A percentile compares a stretch with the other conserved stretches of the same genome.
Conservation (phyloP, 352 stramenopile species). For the Globisporangium lucens region DNA sequence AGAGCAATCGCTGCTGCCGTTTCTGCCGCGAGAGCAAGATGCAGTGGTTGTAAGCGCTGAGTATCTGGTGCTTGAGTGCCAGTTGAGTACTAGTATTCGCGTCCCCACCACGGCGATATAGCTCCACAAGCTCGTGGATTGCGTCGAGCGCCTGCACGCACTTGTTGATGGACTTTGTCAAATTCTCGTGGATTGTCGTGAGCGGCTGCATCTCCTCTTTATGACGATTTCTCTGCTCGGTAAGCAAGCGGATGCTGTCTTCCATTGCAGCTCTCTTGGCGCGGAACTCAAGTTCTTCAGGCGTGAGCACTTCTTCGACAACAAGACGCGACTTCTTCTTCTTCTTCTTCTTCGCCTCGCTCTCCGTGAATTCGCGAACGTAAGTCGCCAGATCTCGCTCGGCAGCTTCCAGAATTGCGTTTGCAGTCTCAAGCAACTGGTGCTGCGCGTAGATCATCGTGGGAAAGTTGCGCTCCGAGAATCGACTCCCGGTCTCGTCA, state of each 20-base stretch:
- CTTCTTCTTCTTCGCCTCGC: conserved; percentile 78
- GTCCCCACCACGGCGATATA: conserved; percentile 27
- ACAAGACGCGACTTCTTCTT: conserved; percentile 83
- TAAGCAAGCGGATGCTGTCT: conserved; percentile 28
- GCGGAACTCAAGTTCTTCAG: conserved; percentile 62
- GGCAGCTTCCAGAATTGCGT: conserved; percentile 23
- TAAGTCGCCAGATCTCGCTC: conserved; percentile 32
- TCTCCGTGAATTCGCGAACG: conserved; percentile 48
- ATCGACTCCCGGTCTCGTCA: conserved; percentile 32
- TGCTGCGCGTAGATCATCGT: conserved; percentile 62
- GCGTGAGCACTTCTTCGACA: conserved; percentile 58
- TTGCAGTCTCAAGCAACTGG: conserved; percentile 47
- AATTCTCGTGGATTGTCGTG: conserved; percentile 18
- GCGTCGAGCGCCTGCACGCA: conserved; percentile 50
- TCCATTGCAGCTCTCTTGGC: conserved; percentile 38
- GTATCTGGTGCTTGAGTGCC: conserved; percentile 25
- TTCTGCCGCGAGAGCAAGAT: conserved; percentile 64
- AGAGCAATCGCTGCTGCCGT: conserved; percentile 48
- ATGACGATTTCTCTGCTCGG: conserved; percentile 21
- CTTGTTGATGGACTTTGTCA: conserved; percentile 59
- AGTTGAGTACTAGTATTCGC: not conserved
- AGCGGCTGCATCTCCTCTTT: conserved; percentile 27
- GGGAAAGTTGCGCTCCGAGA: conserved; percentile 57
- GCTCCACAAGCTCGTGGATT: conserved; percentile 44
- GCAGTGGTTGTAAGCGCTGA: conserved; percentile 44